Base-by-base conservation (phyloP, 495 filamentous ascomycete genomes). In the Aspergillus biplanus region DNA sequence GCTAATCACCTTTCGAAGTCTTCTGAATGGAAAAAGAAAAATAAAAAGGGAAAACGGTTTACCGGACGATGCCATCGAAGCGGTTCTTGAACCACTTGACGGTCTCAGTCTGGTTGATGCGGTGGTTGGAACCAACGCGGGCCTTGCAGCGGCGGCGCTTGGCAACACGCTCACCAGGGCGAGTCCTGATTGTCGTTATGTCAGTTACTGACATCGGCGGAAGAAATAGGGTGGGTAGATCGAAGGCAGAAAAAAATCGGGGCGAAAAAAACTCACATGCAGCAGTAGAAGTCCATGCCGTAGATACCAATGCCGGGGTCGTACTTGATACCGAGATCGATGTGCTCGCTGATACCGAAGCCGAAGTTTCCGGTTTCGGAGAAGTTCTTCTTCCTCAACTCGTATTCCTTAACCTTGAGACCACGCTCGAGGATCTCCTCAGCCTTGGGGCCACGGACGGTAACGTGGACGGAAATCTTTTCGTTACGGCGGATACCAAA, bases 401-500 rank as follows among this genome's bases (percentile, higher is more conserved):
- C 96, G 85, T 98, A 99, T 83, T 99, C 95, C 92, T 99, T 99
- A 87, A 99, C 96, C 89, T 98, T 98, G 72, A 99, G 88, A 75
- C 96, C 96, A 85, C 96, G 93, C 91, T 99, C 96, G 74, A 99
- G 88, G 75, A 99, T 99, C 83, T 99, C 96, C 88, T 99, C 96
- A 64, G 96, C 96, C 89, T 99, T 99, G 83, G 96, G 92, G 71
- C 96, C 96, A 76, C 96, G 95, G 82, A 99, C 93, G 77, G 96
- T 99, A 76, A 99, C 96, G 84, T 99, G 96, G 63, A 99, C 96
- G 67, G 96, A 86, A 75, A 99, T 98, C 90, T 98, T 99, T 80
- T 99, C 95, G 88, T 99, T 98, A 90, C 95, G 92, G 77, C 96
- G 94, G 87, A 99, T 99, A 89, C 96, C 96, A 86, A 99, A 99